Base-by-base conservation (phyloP, 2,329 filamentous ascomycete species). In the Aschersonia sp. region DNA sequence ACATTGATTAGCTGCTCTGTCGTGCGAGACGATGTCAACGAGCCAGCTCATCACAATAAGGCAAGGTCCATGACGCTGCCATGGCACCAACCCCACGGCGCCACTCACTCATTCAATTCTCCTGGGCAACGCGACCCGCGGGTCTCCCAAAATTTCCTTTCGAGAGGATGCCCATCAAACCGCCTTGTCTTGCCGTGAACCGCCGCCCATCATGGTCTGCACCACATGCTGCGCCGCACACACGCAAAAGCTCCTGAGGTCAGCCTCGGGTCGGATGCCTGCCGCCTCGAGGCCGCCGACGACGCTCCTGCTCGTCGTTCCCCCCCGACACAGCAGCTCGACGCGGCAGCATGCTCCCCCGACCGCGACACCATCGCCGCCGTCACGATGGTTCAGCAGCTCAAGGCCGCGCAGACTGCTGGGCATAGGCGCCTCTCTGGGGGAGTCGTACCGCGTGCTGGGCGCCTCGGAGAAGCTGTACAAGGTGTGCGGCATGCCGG, bases 391-490 rank as follows among this genome's bases (percentile, higher is more conserved):
- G 30, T 68, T 73, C 50, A 61, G 61, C 56, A 63, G 52, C 51
- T 64, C 70, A 30, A 50, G 58, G 12, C 49, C 55, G 12, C 59
- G 60, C 44, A 57, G 53, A 3, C 55, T 65, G 2, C 54, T 71
- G 28, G 60, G 61, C 4, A 52, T 70, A 6, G 58, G 61, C 5
- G 58, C 58, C 29, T 55, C 56, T 12, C 51, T 70, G 30, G 53
- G 59, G 35, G 63, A 72, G 50, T 65, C 70, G 9, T 96, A 96
- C 62, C 77, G 84, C 48, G 85, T 89, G 35, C 85, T 92, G 60
- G 82, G 80, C 51, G 78, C 80, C 46, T 92, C 88, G 30, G 83
- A 94, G 67, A 71, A 76, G 50, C 71, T 96, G 50, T 89, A 88
- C 69, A 82, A 84, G 60, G 74, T 79, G 52, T 94, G 87, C 66